Evolutionary conservation across 2,329 filamentous ascomycete species (phyloP), one percentile per base, ranked within the genome.

Genomic region (Aspergillus bombycis): DNA sequence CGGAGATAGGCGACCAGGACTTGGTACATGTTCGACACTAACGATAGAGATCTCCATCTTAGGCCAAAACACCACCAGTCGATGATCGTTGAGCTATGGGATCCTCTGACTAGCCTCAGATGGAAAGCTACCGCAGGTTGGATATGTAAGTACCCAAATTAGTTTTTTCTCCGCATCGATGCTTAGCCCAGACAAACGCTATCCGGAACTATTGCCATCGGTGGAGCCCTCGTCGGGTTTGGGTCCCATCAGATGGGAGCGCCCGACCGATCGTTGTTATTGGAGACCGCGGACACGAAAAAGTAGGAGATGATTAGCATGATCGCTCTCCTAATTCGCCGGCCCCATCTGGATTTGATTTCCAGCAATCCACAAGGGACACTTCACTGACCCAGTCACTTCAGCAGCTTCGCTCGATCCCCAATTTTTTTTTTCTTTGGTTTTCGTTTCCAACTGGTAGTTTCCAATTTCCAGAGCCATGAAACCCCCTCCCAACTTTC

Each of bases 151-250:
- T 55, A 9, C 52, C 30, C 32, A 55, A 55, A 12, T 55, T 34
- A 50, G 52, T 43, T 56, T 64, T 53, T 64, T 62, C 64, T 64
- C 62, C 64, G 66, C 66, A 62, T 60, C 43, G 63, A 64, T 64
- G 63, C 63, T 62, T 64, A 65, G 57, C 60, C 34, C 58, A 52
- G 48, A 58, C 56, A 53, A 67, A 60, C 64, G 53, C 64, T 65
- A 67, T 63, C 65, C 64, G 57, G 62, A 66, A 66, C 65, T 65
- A 68, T 68, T 68, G 63, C 54, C 32, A 38, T 41, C 60, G 30
- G 65, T 67, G 65, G 65, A 64, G 54, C 63, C 53, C 52, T 60
- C 19, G 59, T 46, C 58, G 54, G 53, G 61, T 61, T 65, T 54
- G 46, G 38, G 62, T 32, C 58, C 58, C 59, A 61, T 60, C 28